A percentile compares a stretch with the other conserved stretches of the same genome.
Evolutionary conservation across 345 rosid species (phyloP).

Genomic region (Hirschfeldia incana): DNA sequence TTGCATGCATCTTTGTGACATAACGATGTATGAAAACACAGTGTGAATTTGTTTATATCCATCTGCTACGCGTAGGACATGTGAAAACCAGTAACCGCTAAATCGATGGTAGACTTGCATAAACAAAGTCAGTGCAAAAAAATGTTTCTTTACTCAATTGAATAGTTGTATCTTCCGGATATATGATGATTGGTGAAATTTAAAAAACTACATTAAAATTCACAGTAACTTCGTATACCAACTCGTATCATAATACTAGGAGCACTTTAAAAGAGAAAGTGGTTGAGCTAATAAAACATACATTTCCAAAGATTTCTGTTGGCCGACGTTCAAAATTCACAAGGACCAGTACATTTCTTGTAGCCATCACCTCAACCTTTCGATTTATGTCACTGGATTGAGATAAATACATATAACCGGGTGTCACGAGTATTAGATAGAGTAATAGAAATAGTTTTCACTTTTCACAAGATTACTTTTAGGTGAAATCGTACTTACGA

Average conservation of each 20-base stretch:
- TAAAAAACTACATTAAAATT: background rate
- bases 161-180: no score
- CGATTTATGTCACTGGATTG: constrained; percentile 2
- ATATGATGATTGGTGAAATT: no score
- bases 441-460: background rate
- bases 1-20: background rate
- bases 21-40: no score
- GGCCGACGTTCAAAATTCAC: constrained; percentile 17
- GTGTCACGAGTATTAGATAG: constrained; percentile 22
- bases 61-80: no score
- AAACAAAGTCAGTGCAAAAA: no score
- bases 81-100: no score
- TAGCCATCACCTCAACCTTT: constrained; percentile 17
- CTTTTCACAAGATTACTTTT: constrained; percentile 4
- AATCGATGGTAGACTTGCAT: no score
- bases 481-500: background rate
- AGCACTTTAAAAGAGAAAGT: background rate
- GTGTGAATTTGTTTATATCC: no score
- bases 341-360: constrained; percentile 17
- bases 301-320: background rate
- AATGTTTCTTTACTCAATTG: no score
- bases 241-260: background rate
- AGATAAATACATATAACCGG: constrained; percentile 16
- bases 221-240: background rate
- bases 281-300: background rate